Evolutionary conservation across 2,329 filamentous ascomycete species (phyloP), one percentile per base, ranked within the genome.

Genomic region (Apiospora saccharicola): DNA sequence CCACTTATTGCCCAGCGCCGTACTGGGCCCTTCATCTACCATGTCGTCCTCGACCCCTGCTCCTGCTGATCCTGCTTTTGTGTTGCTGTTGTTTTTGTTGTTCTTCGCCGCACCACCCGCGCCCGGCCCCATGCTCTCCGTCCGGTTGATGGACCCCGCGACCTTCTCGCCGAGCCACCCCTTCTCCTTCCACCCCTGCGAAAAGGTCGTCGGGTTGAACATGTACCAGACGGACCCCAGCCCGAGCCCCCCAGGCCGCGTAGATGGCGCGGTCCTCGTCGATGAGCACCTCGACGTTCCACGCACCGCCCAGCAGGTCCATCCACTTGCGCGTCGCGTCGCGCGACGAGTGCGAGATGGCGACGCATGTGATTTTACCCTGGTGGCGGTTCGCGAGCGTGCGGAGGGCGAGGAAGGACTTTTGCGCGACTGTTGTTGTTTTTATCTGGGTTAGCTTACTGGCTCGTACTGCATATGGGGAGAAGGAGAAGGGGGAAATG

Each of bases 211-310:
- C 69, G 87, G 87, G 81, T 89, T 87, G 75, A 89, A 84, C 71
- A 88, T 83, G 77, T 85, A 86, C 86, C 86, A 88, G 68, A 85
- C 79, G 68, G 78, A 83, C 34, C 84, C 85, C 7, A 87, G 78
- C 0, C 89, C 89, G 5, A 91, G 82, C 2, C 89, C 89, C 89
- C 88, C 88, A 91, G 14, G 87, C 84, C 2, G 89, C 88, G 76
- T 91, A 91, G 47, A 90, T 76, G 73, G 86, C 83, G 72, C 89
- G 85, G 72, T 87, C 85, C 76, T 89, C 85, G 80, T 91, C 89
- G 71, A 90, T 80, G 71, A 91, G 79, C 3, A 91, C 79, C 74
- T 87, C 83, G 43, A 90, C 84, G 78, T 84, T 85, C 86, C 89
- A 89, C 19, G 87, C 82, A 72, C 89, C 89, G 78, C 89, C 89